phyloP scores from a whole-genome alignment of 257 asterid genomes.

The Nicotiana attenuata region DNA sequence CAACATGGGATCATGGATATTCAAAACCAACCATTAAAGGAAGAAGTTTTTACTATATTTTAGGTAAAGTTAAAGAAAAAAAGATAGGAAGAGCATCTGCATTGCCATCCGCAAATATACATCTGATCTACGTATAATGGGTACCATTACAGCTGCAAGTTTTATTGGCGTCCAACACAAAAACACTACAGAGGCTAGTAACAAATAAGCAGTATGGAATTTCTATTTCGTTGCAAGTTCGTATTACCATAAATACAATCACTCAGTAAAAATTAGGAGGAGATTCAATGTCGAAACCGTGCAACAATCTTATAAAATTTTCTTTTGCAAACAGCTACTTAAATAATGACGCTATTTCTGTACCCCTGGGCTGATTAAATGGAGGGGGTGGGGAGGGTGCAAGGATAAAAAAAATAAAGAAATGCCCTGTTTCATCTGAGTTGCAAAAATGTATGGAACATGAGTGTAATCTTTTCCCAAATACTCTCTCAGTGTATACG shows the following conservation, averaged over 20 bases:
- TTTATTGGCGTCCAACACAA: background rate
- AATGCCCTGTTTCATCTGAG: background rate
- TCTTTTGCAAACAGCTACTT: background rate
- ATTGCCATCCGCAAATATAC: too few relatives aligned
- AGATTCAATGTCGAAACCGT: background rate
- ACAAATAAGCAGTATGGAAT: background rate
- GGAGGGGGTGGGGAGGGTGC: background rate
- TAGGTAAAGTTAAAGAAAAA: background rate
- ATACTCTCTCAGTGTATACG: background rate
- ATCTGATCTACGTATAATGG: background rate
- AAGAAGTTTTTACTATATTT: background rate
- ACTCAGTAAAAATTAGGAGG: background rate
- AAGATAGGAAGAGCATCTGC: background rate
- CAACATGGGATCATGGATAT: background rate
- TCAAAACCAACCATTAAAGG: background rate
- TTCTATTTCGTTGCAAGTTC: background rate
- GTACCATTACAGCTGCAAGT: background rate
- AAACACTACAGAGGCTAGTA: background rate
- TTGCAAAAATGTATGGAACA: background rate
- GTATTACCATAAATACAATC: background rate
- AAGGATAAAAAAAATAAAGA: background rate
- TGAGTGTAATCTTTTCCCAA: background rate
- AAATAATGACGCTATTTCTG: background rate
- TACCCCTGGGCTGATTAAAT: background rate
- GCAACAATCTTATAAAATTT: background rate